A percentile compares a stretch with the other conserved stretches of the same genome.
Conservation (phyloP, 2,329 filamentous ascomycete species). For the Ceratocystis colombiana region DNA sequence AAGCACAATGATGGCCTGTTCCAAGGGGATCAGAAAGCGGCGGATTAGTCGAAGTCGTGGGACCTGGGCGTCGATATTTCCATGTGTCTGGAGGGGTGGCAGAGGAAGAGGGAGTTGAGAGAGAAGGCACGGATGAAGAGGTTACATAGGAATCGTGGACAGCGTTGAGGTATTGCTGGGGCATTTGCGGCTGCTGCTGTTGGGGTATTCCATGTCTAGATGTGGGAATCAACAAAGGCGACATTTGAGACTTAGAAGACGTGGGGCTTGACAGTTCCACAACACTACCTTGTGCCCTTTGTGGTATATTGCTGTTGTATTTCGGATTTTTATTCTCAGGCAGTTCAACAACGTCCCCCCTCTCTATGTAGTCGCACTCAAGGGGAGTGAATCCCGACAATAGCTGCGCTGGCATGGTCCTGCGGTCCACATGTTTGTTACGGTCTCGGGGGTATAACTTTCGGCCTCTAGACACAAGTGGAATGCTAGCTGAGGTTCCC, state of each 20-base stretch:
- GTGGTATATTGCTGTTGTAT: slow-evolving; percentile 20
- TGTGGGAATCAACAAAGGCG: slow-evolving; percentile 17
- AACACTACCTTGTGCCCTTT: slow-evolving; percentile 17
- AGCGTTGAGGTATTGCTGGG: slow-evolving; percentile 9
- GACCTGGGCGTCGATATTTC: background rate
- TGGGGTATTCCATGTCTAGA: background rate
- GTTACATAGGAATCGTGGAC: background rate
- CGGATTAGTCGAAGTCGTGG: background rate
- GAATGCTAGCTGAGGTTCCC: slow-evolving; percentile 35
- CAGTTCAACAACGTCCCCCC: slow-evolving; percentile 17
- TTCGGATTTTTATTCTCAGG: slow-evolving; percentile 19
- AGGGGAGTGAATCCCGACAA: slow-evolving; percentile 17
- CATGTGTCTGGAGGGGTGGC: slow-evolving; percentile 20
- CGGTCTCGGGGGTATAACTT: slow-evolving; percentile 12
- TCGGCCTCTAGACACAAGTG: slow-evolving; percentile 36
- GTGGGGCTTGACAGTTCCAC: slow-evolving; percentile 22
- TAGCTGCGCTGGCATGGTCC: background rate
- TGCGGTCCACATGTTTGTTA: background rate
- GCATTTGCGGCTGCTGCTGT: background rate
- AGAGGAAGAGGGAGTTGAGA: slow-evolving; percentile 17
- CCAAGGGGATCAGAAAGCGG: slow-evolving; percentile 7
- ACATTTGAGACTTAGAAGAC: slow-evolving; percentile 24
- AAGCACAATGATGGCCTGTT: background rate
- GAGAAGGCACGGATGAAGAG: slow-evolving; percentile 4
- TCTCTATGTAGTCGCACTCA: background rate